Evolutionary conservation across 495 filamentous ascomycete genomes (phyloP).

Genomic region (Aspergillus nidulans): DNA sequence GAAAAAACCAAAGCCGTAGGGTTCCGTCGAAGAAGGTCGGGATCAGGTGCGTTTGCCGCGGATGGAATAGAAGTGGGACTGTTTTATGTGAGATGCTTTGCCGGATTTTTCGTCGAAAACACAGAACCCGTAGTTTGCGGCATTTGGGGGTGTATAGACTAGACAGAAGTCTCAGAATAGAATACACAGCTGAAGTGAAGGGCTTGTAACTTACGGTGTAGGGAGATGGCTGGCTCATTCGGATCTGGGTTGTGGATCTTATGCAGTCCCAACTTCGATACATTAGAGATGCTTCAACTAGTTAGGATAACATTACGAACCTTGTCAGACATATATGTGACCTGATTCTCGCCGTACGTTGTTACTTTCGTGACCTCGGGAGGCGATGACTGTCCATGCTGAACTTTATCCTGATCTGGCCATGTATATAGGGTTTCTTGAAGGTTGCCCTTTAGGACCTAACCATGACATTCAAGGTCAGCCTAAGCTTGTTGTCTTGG

Average conservation of each 20-base stretch:
- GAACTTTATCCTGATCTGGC: conserved; percentile 50
- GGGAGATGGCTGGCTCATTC: conserved; percentile 71
- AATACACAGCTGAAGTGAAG: neutral
- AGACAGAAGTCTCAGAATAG: conserved; percentile 1
- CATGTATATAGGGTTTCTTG: conserved; percentile 77
- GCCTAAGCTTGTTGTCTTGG: neutral
- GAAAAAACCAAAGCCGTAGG: neutral
- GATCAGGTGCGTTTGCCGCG: conserved; percentile 19
- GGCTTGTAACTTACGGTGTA: conserved; percentile 62
- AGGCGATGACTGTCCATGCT: conserved; percentile 47
- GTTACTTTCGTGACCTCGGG: conserved; percentile 38
- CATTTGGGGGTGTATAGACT: conserved; percentile 92
- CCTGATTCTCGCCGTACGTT: conserved; percentile 56
- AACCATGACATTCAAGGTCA: neutral
- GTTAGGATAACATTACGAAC: conserved; percentile 25
- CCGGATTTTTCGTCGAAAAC: conserved; percentile 71
- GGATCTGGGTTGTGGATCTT: conserved; percentile 69
- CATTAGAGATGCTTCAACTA: neutral
- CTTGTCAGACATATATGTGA: conserved; percentile 80
- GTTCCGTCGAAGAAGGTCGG: neutral
- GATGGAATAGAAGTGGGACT: conserved; percentile 56
- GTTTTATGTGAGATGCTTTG: conserved; percentile 62
- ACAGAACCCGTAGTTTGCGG: conserved; percentile 66
- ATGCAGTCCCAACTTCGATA: conserved; percentile 68
- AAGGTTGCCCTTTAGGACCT: conserved; percentile 70